A percentile compares a stretch with the other conserved stretches of the same genome.
Conservation (phyloP, 2,329 filamentous ascomycete genomes). For the Ascochyta viciae-villosae region DNA sequence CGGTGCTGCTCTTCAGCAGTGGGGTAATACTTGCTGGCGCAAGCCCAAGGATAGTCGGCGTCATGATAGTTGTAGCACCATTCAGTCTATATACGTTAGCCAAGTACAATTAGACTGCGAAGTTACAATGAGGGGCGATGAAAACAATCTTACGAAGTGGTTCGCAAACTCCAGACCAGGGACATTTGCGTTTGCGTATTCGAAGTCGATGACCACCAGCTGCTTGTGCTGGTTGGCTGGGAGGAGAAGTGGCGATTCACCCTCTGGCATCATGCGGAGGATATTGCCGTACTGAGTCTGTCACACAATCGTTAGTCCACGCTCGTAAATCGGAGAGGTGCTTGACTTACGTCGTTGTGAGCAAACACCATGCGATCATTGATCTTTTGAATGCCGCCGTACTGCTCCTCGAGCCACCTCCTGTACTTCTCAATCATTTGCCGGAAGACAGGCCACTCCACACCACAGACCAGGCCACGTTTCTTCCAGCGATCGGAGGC, state of each 20-base stretch:
- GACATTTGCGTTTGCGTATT: slow-evolving; percentile 90
- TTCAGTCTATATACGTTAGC: slow-evolving; percentile 65
- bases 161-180: slow-evolving; percentile 93
- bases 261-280: slow-evolving; percentile 73
- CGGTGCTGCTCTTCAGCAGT: slow-evolving; percentile 79
- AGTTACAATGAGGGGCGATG: background rate
- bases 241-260: slow-evolving; percentile 83
- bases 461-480: slow-evolving; percentile 80
- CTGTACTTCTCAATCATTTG: slow-evolving; percentile 79
- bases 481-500: slow-evolving; percentile 67
- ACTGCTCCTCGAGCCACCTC: slow-evolving; percentile 72
- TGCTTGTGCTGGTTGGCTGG: slow-evolving; percentile 95
- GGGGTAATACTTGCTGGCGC: slow-evolving; percentile 76
- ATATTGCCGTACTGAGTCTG: slow-evolving; percentile 99
- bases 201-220: slow-evolving; percentile 96
- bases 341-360: slow-evolving; percentile 85
- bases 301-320: slow-evolving; percentile 18
- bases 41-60: slow-evolving; percentile 67
- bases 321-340: background rate
- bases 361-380: slow-evolving; percentile 85
- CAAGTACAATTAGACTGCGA: background rate
- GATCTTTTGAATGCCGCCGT: slow-evolving; percentile 71
- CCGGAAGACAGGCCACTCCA: slow-evolving; percentile 81
- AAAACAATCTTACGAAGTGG: slow-evolving; percentile 72
- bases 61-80: slow-evolving; percentile 99